Evolutionary conservation across 768 basidiomycete species (phyloP).

Genomic region (Candolleomyces efflorescens): DNA sequence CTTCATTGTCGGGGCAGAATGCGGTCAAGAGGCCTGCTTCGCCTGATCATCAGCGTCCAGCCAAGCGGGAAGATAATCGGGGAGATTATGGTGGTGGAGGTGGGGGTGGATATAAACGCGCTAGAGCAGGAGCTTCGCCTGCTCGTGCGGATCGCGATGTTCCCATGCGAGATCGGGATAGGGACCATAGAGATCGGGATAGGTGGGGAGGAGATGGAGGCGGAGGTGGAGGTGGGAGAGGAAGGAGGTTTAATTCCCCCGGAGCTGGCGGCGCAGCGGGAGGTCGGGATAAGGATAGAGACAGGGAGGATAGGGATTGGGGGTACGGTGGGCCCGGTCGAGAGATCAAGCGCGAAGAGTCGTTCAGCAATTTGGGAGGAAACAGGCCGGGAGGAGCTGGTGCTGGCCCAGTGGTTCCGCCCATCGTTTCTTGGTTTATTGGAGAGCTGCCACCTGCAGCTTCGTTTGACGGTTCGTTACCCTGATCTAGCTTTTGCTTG

Average conservation of each 20-base stretch:
- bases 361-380: neutral
- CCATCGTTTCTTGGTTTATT: conserved; percentile 80
- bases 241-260: conserved; percentile 40
- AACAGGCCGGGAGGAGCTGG: conserved; percentile 7
- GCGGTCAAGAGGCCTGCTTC: conserved; percentile 34
- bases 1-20: neutral
- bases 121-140: conserved; percentile 22
- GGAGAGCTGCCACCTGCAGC: conserved; percentile 67
- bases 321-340: conserved; percentile 6
- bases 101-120: conserved; percentile 31
- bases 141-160: conserved; percentile 11
- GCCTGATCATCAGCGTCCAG: conserved; percentile 22
- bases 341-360: conserved; percentile 1
- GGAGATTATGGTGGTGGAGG: conserved; percentile 24
- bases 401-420: conserved; percentile 31
- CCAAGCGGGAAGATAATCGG: conserved; percentile 26
- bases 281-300: conserved; percentile 31
- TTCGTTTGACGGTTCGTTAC: conserved; percentile 78
- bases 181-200: conserved; percentile 15
- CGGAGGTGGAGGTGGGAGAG: conserved; percentile 25
- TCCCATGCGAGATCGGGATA: conserved; percentile 18
- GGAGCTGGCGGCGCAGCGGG: conserved; percentile 36
- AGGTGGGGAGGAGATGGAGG: conserved; percentile 21
- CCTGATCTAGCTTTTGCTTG: neutral
- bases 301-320: conserved; percentile 21